Evolutionary conservation across 805 yeast species (phyloP).

Genomic region (Kluyveromyces wickerhamii): DNA sequence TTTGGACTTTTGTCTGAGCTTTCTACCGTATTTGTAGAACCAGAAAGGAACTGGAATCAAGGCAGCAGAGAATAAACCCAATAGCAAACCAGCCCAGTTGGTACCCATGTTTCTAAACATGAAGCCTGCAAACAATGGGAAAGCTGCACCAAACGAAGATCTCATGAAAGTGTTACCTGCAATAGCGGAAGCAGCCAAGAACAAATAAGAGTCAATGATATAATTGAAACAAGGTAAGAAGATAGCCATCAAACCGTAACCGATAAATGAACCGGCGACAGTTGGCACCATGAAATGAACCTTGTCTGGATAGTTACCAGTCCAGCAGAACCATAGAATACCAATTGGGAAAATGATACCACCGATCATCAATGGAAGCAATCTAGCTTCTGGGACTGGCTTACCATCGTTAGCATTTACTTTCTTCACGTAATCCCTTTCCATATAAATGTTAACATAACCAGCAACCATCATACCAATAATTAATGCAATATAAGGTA

Average conservation of each 20-base stretch:
- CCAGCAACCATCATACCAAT: slow-evolving; percentile 62
- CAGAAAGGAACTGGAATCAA: slow-evolving; percentile 63
- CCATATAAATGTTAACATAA: slow-evolving; percentile 41
- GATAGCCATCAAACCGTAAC: slow-evolving; percentile 59
- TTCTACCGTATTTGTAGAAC: slow-evolving; percentile 51
- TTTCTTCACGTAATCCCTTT: slow-evolving; percentile 41
- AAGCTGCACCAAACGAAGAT: slow-evolving; percentile 58
- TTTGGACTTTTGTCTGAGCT: slow-evolving; percentile 48
- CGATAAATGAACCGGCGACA: slow-evolving; percentile 53
- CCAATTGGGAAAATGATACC: slow-evolving; percentile 68
- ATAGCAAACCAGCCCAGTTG: slow-evolving; percentile 71
- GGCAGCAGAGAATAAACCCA: slow-evolving; percentile 52
- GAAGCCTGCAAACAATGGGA: slow-evolving; percentile 63
- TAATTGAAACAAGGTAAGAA: slow-evolving; percentile 66
- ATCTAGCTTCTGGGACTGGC: slow-evolving; percentile 72
- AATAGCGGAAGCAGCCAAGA: slow-evolving; percentile 70
- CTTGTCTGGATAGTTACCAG: slow-evolving; percentile 61
- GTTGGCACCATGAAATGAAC: slow-evolving; percentile 84
- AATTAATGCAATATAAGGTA: slow-evolving; percentile 74
- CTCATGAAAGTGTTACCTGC: slow-evolving; percentile 69
- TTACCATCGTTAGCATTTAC: slow-evolving; percentile 47
- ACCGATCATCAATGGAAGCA: slow-evolving; percentile 69
- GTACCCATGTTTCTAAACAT: slow-evolving; percentile 64
- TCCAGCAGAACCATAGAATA: slow-evolving; percentile 81
- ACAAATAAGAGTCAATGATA: slow-evolving; percentile 60